These are phyloP conservation scores for Raphanus raphanistrum DNA, from an alignment of 345 rosid genomes.

Conservation along the genomic window DNA sequence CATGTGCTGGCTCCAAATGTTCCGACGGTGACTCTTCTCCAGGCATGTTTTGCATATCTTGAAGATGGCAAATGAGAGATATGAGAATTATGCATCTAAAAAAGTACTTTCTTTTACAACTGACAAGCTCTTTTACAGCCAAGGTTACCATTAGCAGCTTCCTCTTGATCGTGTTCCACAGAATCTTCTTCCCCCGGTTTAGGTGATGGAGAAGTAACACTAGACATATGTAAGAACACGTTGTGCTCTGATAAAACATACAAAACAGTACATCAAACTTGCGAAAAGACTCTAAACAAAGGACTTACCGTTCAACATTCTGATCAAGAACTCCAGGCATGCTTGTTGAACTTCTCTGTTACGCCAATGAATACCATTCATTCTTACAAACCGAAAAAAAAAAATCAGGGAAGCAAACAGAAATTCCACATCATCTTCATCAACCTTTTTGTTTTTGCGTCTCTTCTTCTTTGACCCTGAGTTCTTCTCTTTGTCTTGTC, in stretches of 20 bases:
- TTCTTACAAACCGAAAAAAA: background rate
- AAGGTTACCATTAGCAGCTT: background rate
- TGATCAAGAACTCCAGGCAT: background rate
- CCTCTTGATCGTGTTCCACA: background rate
- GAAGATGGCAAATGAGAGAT: background rate
- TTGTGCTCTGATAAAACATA: background rate
- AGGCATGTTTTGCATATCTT: slow-evolving; percentile 18
- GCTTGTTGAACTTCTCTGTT: background rate
- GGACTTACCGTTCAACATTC: background rate
- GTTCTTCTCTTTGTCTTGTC: background rate
- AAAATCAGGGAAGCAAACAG: background rate
- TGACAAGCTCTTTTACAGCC: background rate
- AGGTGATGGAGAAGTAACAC: background rate
- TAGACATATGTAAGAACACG: background rate
- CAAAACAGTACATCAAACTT: background rate
- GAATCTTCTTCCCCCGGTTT: background rate
- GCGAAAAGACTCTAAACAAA: background rate
- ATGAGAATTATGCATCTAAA: background rate
- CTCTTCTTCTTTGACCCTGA: slow-evolving; percentile 7
- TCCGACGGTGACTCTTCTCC: slow-evolving; percentile 5
- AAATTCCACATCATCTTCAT: background rate
- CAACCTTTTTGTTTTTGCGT: background rate
- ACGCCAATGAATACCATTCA: background rate
- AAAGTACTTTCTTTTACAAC: background rate
- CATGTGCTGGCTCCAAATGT: slow-evolving; percentile 2